A percentile compares a stretch with the other conserved stretches of the same genome.
Conservation (phyloP, 495 filamentous ascomycete genomes). For the Cetradonia linearis region DNA sequence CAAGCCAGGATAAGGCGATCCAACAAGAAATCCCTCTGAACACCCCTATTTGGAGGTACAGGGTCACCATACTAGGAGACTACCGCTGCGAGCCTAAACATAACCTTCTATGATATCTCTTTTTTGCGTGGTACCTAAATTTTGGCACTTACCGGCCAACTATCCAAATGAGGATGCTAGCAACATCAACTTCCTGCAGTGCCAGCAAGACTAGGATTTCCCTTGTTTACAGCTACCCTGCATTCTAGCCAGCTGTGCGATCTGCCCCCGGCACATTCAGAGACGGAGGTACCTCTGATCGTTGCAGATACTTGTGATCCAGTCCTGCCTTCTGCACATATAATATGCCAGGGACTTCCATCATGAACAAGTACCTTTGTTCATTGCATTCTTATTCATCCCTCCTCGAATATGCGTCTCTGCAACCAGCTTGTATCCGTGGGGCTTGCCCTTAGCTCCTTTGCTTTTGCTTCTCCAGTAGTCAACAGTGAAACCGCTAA, state of each 20-base stretch:
- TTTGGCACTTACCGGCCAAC: background rate
- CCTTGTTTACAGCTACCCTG: background rate
- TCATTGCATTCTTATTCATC: background rate
- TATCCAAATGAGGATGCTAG: conserved; percentile 10
- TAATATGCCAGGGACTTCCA: conserved; percentile 3
- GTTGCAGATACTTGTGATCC: conserved; percentile 2
- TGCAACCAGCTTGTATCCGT: conserved; percentile 15
- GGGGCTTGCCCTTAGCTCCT: conserved; percentile 20
- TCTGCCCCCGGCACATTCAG: background rate
- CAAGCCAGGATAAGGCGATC: background rate
- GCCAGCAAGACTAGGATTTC: background rate
- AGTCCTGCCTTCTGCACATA: conserved; percentile 9
- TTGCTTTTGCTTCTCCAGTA: conserved; percentile 26
- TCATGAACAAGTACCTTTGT: background rate
- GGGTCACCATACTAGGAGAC: background rate
- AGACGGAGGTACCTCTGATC: background rate
- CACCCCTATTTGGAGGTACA: background rate
- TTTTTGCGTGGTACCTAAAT: background rate
- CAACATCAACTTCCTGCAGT: background rate
- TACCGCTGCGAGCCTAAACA: background rate
- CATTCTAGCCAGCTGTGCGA: background rate
- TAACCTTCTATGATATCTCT: background rate
- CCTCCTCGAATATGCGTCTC: conserved; percentile 14
- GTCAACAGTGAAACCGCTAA: conserved; percentile 1
- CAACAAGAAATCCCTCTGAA: background rate